Base-by-base conservation (phyloP, 192 early-diverging fungal genomes). In the Haplosporangium gracile region DNA sequence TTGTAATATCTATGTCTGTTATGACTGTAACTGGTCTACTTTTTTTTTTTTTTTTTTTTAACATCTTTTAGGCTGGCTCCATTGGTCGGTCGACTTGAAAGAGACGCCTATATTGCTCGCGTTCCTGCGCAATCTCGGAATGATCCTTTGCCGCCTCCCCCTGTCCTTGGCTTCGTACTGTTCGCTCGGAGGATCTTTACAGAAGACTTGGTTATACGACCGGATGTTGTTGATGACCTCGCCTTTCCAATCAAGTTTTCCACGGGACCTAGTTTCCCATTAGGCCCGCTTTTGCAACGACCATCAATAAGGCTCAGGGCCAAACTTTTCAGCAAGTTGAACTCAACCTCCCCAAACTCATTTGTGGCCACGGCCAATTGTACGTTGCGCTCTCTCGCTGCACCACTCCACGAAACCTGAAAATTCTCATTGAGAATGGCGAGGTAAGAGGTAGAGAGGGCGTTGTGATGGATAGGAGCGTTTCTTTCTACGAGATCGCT, bases 291-390 rank as follows among this genome's bases (percentile, higher is more conserved):
- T 84, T 68, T 70, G 79, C 71, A 0, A 72, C 78, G 73, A 88
- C 82, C 1, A 79, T 84, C 5, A 82, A 84, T 24, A 88, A 88
- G 42, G 5, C 72, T 13, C 88, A 81, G 34, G 82, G 79, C 42
- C 75, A 76, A 26, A 74, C 76, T 0, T 29, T 83, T 18, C 55
- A 74, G 4, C 24, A 39, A 39, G 70, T 77, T 34, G 76, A 76
- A 22, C 15, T 83, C 10, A 68, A 77, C 43, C 53, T 77, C 20
- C 76, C 76, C 22, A 13, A 38, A 10, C 39, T 49, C 38, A 70
- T 72, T 43, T 78, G 81, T 70, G 49, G 38, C 18, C 84, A 87
- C 57, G 84, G 79, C 1, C 76, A 87, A 32, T 36, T 87, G 1
- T 68, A 87, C 47, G 79, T 87, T 0, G 79, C 84, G 1, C 38